These are phyloP conservation scores for Peniophora sp. DNA, from an alignment of 1,284 basidiomycete genomes.

Conservation along the genomic window DNA sequence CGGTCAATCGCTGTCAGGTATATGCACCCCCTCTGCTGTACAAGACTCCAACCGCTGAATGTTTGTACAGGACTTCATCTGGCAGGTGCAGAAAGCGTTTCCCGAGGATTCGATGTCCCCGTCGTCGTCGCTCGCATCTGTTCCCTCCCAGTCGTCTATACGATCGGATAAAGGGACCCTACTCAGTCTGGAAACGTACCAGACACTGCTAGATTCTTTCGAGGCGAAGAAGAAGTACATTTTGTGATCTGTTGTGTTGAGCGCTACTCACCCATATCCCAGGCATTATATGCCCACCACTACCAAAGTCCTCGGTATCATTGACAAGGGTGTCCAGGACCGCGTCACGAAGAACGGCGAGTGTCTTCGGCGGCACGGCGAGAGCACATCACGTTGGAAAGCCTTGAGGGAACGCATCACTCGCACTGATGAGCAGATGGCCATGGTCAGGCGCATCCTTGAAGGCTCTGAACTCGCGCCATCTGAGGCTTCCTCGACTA, in stretches of 20 bases:
- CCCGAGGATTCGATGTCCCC: constrained; percentile 37
- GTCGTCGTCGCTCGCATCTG: constrained; percentile 35
- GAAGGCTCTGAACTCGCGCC: constrained; percentile 41
- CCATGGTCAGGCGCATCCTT: constrained; percentile 56
- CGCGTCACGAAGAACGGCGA: constrained; percentile 93
- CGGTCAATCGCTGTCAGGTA: constrained; percentile 78
- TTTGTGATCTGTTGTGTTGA: constrained; percentile 6
- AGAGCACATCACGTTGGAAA: constrained; percentile 80
- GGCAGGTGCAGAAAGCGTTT: constrained; percentile 60
- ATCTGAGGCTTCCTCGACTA: constrained; percentile 60
- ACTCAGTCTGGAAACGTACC: constrained; percentile 54
- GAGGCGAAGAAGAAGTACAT: constrained; percentile 80
- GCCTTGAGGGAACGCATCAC: constrained; percentile 68
- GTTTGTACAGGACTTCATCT: constrained; percentile 64
- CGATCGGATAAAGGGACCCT: constrained; percentile 43
- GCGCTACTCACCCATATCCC: constrained; percentile 8
- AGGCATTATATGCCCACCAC: constrained; percentile 91
- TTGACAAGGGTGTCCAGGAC: constrained; percentile 87
- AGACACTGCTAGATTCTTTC: constrained; percentile 60
- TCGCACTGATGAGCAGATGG: constrained; percentile 79
- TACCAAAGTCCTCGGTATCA: constrained; percentile 85
- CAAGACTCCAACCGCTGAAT: not conserved
- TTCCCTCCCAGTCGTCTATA: constrained; percentile 26
- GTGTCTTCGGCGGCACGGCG: constrained; percentile 78
- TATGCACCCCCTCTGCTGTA: constrained; percentile 15